Base-by-base conservation (phyloP, 257 asterid species). In the Linaria vulgaris region DNA sequence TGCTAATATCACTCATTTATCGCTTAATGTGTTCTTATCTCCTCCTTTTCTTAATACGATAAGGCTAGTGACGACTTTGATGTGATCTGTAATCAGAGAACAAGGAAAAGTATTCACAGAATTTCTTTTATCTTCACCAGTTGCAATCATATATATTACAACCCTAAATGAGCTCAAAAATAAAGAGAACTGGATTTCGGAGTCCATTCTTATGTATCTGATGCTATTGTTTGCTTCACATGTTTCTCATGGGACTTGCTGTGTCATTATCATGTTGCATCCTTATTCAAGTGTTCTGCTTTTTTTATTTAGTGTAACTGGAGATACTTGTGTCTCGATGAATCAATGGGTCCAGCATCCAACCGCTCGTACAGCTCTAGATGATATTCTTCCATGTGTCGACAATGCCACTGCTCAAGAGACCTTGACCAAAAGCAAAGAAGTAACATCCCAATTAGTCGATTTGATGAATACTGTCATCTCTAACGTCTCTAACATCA, bases 281-380 rank as follows among this genome's bases (percentile, higher is more conserved):
- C 52, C 20, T n/a, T 31, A 59, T 55, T 52, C 66, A 34, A 72
- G 56, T 69, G 5, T 16, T 56, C 7, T 34, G 39, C 39, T 37
- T 64, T 37, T 64, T 45, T 21, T 21, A 12, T 17, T 7, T 49
- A 8, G 61, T 25, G 63, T 47, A 55, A 85, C 96, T 9, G 89
- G 78, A 25, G 98, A 91, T 43, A 76, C 96, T 12, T 91, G 98
- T 69, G 90, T 84, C 9, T 83, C 98, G 17, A 86, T 91, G 98
- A 68, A 77, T 6, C 94, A 91, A 22, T 91, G 98, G 98, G 82
- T 83, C 74, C 90, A 78, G 54, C 74, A 83, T 53, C 98, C 96
- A 10, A 85, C 76, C 1, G 85, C 95, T 61, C 85, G 81, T n/a
- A 91, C 96, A 10, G 92, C 96, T 4, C 76, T 91, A 20, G 97